Conservation (phyloP, 371 early-diverging fungal genomes). For the Polyrhizophydium stewartii region DNA sequence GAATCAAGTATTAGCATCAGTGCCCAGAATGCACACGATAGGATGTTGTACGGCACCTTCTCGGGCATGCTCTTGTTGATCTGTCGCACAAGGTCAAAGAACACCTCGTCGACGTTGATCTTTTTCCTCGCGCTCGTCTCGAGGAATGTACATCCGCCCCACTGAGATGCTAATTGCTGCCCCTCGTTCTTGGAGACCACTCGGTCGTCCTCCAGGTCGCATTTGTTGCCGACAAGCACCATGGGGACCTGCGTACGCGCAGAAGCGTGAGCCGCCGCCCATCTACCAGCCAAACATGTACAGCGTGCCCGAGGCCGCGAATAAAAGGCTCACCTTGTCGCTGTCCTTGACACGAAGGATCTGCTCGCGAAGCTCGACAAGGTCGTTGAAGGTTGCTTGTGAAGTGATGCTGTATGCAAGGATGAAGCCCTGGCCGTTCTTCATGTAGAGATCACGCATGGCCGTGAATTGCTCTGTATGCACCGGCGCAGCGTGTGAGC, state of each 20-base stretch:
- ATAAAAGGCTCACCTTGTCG: conserved; percentile 56
- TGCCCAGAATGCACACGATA: background rate
- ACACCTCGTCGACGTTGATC: conserved; percentile 78
- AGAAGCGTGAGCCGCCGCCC: background rate
- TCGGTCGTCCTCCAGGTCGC: conserved; percentile 77
- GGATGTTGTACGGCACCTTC: conserved; percentile 32
- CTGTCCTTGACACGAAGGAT: conserved; percentile 78
- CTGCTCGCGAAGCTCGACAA: conserved; percentile 72
- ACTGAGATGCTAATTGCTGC: conserved; percentile 54
- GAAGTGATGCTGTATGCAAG: conserved; percentile 85
- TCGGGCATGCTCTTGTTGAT: conserved; percentile 55
- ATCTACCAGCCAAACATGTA: background rate
- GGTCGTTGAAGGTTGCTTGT: conserved; percentile 74
- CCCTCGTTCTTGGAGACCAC: conserved; percentile 68
- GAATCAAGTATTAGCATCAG: background rate
- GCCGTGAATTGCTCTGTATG: conserved; percentile 85
- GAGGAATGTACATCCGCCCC: conserved; percentile 72
- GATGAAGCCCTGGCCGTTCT: conserved; percentile 85
- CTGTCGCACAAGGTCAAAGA: conserved; percentile 51
- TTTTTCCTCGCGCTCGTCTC: conserved; percentile 83
- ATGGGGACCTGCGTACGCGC: conserved; percentile 63
- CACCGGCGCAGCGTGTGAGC: conserved; percentile 4
- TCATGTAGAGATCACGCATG: conserved; percentile 89
- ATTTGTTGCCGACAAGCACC: conserved; percentile 84
- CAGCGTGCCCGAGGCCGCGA: background rate